phyloP scores from a whole-genome alignment of 768 basidiomycete species.

The Boletus tylopilopsis region DNA sequence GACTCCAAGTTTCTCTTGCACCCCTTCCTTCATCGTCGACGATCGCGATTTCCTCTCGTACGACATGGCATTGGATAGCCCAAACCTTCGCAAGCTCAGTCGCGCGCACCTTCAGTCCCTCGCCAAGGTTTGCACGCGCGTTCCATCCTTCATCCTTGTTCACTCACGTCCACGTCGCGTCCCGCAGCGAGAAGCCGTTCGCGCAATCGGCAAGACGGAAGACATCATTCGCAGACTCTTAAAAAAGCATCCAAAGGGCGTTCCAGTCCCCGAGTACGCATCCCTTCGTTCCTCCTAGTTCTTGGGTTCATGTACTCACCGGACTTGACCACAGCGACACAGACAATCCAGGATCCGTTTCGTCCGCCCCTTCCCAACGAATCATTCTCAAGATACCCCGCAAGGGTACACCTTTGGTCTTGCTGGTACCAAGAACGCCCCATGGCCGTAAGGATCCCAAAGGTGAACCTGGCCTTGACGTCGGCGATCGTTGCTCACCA shows the following conservation, averaged over 20 bases:
- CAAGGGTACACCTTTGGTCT: neutral
- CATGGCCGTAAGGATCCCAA: neutral
- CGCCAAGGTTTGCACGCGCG: conserved; percentile 17
- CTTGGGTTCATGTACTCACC: neutral
- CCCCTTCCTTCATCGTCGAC: neutral
- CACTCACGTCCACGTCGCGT: neutral
- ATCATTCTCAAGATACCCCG: neutral
- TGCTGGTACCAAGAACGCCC: neutral
- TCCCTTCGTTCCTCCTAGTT: neutral
- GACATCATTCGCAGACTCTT: conserved; percentile 26
- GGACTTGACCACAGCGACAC: conserved; percentile 1
- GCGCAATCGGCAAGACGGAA: conserved; percentile 28
- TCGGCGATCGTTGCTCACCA: neutral
- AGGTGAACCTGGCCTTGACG: neutral
- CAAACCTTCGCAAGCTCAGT: conserved; percentile 19
- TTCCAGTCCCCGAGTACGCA: conserved; percentile 17
- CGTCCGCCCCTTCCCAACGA: conserved; percentile 1
- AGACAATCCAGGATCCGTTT: neutral
- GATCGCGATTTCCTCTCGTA: neutral
- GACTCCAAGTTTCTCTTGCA: neutral
- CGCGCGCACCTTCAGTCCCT: conserved; percentile 23
- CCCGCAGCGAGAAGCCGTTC: conserved; percentile 22
- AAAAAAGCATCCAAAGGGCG: conserved; percentile 24
- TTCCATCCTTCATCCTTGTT: neutral
- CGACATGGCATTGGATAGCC: conserved; percentile 16